Conservation (phyloP, 441 rosid species). For the Isatis lusitanica region DNA sequence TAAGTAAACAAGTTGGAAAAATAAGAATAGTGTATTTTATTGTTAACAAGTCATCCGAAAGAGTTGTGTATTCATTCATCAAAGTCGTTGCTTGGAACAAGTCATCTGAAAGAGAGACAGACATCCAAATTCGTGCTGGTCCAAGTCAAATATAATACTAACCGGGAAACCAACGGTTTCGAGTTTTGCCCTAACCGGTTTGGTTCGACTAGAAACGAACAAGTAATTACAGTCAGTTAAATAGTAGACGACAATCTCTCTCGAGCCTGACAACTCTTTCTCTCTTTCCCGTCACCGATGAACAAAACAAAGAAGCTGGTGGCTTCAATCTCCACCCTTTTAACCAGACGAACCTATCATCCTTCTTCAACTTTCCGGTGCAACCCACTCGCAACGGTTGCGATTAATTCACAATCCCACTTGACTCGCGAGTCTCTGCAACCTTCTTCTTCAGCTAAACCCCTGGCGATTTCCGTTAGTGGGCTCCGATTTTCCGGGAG, state of each 20-base stretch:
- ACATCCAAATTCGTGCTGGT: background rate
- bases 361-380: constrained; percentile 23
- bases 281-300: constrained; percentile 37
- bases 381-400: constrained; percentile 2
- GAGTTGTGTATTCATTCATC: no score
- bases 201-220: background rate
- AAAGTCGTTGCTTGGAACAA: no score
- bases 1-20: no score
- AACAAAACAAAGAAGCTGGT: constrained; percentile 41
- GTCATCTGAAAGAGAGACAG: background rate
- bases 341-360: constrained; percentile 20
- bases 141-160: background rate
- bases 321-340: constrained; percentile 37
- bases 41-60: no score
- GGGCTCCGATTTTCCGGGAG: constrained; percentile 34
- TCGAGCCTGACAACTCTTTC: background rate
- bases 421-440: constrained; percentile 28
- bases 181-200: background rate
- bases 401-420: constrained; percentile 10
- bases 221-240: background rate
- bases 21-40: no score
- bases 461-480: background rate
- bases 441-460: constrained; percentile 14
- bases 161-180: background rate
- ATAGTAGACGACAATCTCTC: background rate